Conservation (phyloP, 2,329 filamentous ascomycete genomes). For the Aspergillus chevalieri region DNA sequence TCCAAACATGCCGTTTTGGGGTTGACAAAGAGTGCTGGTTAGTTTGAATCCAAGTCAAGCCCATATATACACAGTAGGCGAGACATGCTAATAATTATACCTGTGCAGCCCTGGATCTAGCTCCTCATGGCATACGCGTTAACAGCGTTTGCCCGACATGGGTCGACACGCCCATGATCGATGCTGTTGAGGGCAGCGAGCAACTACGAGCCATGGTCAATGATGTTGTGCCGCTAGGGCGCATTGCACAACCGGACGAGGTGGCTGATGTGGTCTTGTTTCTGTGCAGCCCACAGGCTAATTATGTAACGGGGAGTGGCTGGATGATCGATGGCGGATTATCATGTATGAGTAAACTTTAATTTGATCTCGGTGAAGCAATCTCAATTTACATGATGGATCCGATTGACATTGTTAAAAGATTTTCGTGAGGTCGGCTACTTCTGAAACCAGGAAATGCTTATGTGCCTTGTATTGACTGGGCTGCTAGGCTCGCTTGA, state of each 20-base stretch:
- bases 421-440: no score
- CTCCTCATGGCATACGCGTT: not conserved
- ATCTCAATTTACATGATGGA: no score
- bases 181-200: not conserved
- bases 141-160: slow-evolving; percentile 2
- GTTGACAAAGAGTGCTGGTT: slow-evolving; percentile 35
- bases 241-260: slow-evolving; percentile 3
- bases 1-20: slow-evolving; percentile 43
- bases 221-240: not conserved
- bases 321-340: slow-evolving; percentile 19
- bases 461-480: no score
- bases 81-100: not conserved
- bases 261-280: slow-evolving; percentile 3
- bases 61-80: not conserved
- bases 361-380: no score
- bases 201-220: not conserved
- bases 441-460: no score
- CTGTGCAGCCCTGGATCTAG: not conserved
- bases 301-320: slow-evolving; percentile 11
- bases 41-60: not conserved
- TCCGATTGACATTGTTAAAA: no score
- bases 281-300: slow-evolving; percentile 1
- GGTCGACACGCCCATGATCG: slow-evolving; percentile 3
- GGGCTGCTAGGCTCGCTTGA: no score
- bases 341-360: no score